A percentile compares a stretch with the other conserved stretches of the same genome.
Evolutionary conservation across 805 yeast species (phyloP).

Genomic region (Saccharomycopsis fibuligera): DNA sequence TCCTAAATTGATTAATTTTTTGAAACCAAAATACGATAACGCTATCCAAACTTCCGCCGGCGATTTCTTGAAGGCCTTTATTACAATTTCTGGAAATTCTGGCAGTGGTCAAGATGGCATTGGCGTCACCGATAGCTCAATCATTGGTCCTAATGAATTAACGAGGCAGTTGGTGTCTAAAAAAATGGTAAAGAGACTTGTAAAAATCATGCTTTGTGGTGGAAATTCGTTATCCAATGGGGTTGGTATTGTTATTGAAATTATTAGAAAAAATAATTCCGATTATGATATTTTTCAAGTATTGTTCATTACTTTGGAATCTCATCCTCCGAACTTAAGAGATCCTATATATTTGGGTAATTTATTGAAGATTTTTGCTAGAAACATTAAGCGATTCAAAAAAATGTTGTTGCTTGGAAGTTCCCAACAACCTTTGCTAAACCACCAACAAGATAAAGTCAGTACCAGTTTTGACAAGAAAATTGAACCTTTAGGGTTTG

Average conservation of each 20-base stretch:
- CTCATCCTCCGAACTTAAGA: conserved; percentile 87
- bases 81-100: conserved; percentile 89
- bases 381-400: conserved; percentile 57
- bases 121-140: conserved; percentile 75
- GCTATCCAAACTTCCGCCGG: conserved; percentile 90
- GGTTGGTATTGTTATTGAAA: conserved; percentile 90
- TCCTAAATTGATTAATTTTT: conserved; percentile 60
- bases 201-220: conserved; percentile 69
- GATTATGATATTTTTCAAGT: conserved; percentile 92
- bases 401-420: conserved; percentile 32
- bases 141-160: conserved; percentile 92
- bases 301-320: conserved; percentile 63
- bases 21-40: conserved; percentile 55
- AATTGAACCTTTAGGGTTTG: conserved; percentile 79
- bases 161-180: conserved; percentile 86
- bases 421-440: conserved; percentile 4
- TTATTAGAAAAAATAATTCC: conserved; percentile 90
- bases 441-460: conserved; percentile 25
- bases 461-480: conserved; percentile 44
- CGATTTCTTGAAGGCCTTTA: conserved; percentile 89
- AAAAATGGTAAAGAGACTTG: conserved; percentile 56
- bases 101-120: conserved; percentile 78
- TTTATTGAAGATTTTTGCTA: conserved; percentile 70
- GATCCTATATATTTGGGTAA: conserved; percentile 93
- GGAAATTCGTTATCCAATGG: conserved; percentile 90